These are phyloP conservation scores for Purshia tridentata DNA, from an alignment of 306 rosid species.

Conservation along the genomic window DNA sequence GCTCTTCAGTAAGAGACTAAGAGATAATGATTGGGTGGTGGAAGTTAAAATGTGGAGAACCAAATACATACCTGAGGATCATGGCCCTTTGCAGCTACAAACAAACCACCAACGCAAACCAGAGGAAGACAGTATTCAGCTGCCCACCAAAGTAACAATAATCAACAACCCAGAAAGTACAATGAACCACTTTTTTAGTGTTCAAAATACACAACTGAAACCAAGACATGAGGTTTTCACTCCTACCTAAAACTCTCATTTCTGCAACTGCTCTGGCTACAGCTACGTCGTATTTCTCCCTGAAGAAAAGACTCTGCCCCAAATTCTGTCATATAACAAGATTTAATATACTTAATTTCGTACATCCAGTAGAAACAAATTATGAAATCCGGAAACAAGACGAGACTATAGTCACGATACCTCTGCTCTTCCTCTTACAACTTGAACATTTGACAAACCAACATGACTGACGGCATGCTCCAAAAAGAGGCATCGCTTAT, in stretches of 20 bases:
- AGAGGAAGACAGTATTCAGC: slow-evolving; percentile 93
- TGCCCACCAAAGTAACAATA: slow-evolving; percentile 40
- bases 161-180: slow-evolving; percentile 11
- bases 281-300: slow-evolving; percentile 83
- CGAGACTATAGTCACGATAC: slow-evolving; percentile 26
- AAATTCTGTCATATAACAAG: slow-evolving; percentile 68
- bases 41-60: not conserved
- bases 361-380: not conserved
- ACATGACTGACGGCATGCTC: slow-evolving; percentile 63
- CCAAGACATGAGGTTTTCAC: slow-evolving; percentile 8
- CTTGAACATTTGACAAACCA: slow-evolving; percentile 66
- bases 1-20: not conserved
- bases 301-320: slow-evolving; percentile 62
- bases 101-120: slow-evolving; percentile 86
- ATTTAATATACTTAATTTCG: not conserved
- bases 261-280: slow-evolving; percentile 96
- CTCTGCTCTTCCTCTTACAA: slow-evolving; percentile 95
- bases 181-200: slow-evolving; percentile 14
- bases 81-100: slow-evolving; percentile 86
- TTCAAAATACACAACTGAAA: slow-evolving; percentile 18
- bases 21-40: not conserved
- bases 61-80: slow-evolving; percentile 63
- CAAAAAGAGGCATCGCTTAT: slow-evolving; percentile 81
- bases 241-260: slow-evolving; percentile 75
- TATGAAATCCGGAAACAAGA: not conserved